Base-by-base conservation (phyloP, 1,284 basidiomycete genomes). In the Pseudozyma thailandica region DNA sequence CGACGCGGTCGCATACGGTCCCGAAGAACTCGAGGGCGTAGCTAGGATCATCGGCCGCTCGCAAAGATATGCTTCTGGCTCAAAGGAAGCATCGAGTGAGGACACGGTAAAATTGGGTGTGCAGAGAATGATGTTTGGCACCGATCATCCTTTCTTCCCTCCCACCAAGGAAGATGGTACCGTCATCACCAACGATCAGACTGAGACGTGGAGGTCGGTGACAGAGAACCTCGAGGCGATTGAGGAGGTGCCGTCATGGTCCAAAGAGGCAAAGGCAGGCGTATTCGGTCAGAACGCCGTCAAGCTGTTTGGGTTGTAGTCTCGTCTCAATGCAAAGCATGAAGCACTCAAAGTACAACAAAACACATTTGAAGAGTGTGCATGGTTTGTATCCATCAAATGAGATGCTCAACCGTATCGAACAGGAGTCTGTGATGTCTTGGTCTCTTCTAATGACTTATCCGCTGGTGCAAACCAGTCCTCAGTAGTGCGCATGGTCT, bases 81-180 rank as follows among this genome's bases (percentile, higher is more conserved):
- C 31, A 13, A 16, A 10, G 31, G n/a, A 33, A n/a, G n/a, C n/a
- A n/a, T n/a, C n/a, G 31, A 33, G 31, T 33, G 31, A 33, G 3
- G 31, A 16, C 12, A 16, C 12, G 31, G 31, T 33, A 16, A 33
- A 33, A 16, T 10, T 3, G 31, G 31, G 8, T 33, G 31, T 10
- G 3, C 2, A 33, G 31, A 16, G 31, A 16, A 88, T 93, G 86
- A 77, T 93, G 45, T 93, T 92, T 76, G 92, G 92, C 8, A 93
- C 92, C 18, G 92, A 93, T 76, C 91, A 93, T 81, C 92, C 92
- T 1, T 93, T 93, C 86, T 93, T 93, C 84, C 92, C 92, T 5
- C 92, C 92, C 6, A 85, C 93, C 30, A 85, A 85, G 47, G 61
- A 65, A 18, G 85, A 86, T 37, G 48, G 55, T 6, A 71, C 50